Evolutionary conservation across 2,329 filamentous ascomycete species (phyloP), one percentile per base, ranked within the genome.

Genomic region (Colletotrichum sp.): DNA sequence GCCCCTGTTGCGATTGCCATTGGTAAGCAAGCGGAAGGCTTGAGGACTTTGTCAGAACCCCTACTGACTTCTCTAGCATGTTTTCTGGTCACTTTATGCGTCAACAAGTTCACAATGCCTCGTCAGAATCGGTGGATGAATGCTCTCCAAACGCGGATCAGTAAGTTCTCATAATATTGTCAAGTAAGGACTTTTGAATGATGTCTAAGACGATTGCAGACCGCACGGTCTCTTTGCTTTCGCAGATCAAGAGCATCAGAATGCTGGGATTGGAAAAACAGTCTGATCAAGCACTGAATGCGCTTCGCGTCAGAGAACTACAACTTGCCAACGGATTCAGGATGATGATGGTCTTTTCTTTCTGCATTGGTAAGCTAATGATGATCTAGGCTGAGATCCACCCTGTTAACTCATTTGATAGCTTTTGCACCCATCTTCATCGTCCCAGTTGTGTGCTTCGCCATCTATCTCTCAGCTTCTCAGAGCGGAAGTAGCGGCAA

Each of bases 121-220:
- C 43, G 43, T 10, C 43, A 48, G 43, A 48, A 21, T 48, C 43
- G n/a, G 43, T 48, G 43, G 43, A 48, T 48, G 43, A n/a, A 48
- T 1, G 43, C 43, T 48, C 43, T 48, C 43, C 43, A 48, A 2
- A 1, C 10, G 18, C 18, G 43, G 0, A 48, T 48, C 43, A 48
- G 43, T 48, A 21, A n/a, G 43, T 1, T 21, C 39, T 48, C 18
- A 12, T n/a, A 12, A 48, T 4, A 18, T 48, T 48, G 3, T 9
- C 9, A 6, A 3, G 36, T 7, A 2, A n/a, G 2, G n/a, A 21
- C 0, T 7, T 48, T 0, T 21, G 18, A n/a, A 48, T 7, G 9
- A 48, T 21, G 18, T 48, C 43, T 48, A 12, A 48, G 18, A 7
- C 43, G 6, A 48, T 1, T 13, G 3, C 6, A 48, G 43, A 48